Conservation (phyloP, 441 rosid species). For the Pelargonium myrrhifolium region DNA sequence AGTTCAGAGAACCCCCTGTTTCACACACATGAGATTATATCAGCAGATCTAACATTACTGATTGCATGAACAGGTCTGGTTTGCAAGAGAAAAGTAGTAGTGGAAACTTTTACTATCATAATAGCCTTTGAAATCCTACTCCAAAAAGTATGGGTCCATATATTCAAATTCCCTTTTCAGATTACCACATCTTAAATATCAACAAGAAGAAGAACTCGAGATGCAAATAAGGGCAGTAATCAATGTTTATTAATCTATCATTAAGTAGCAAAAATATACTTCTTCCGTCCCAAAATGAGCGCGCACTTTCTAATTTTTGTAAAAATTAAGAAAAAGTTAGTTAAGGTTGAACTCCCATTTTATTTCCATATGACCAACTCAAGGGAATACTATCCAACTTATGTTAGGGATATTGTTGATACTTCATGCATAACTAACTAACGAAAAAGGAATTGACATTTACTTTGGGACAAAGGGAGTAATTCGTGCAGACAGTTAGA, state of each 20-base stretch:
- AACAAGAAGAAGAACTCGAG: neutral
- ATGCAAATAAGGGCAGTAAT: neutral
- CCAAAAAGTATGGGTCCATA: too few species aligned
- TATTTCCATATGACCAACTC: neutral
- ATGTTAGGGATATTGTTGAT: too few species aligned
- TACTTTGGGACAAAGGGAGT: neutral
- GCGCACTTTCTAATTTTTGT: neutral
- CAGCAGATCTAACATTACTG: neutral
- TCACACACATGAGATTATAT: neutral
- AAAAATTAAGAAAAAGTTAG: neutral
- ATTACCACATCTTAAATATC: too few species aligned
- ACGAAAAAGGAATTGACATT: neutral
- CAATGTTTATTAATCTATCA: too few species aligned
- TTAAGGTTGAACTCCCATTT: neutral
- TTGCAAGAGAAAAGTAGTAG: too few species aligned
- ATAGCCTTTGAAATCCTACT: too few species aligned
- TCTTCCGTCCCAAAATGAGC: neutral
- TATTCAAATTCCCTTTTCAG: too few species aligned
- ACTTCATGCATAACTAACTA: too few species aligned
- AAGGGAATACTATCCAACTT: neutral
- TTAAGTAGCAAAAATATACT: too few species aligned
- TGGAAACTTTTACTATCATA: too few species aligned
- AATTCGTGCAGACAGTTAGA: neutral
- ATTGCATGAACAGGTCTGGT: too few species aligned
- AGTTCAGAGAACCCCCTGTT: constrained; percentile 58